Evolutionary conservation across 2,329 filamentous ascomycete genomes (phyloP).

Genomic region (Claviceps sp.): DNA sequence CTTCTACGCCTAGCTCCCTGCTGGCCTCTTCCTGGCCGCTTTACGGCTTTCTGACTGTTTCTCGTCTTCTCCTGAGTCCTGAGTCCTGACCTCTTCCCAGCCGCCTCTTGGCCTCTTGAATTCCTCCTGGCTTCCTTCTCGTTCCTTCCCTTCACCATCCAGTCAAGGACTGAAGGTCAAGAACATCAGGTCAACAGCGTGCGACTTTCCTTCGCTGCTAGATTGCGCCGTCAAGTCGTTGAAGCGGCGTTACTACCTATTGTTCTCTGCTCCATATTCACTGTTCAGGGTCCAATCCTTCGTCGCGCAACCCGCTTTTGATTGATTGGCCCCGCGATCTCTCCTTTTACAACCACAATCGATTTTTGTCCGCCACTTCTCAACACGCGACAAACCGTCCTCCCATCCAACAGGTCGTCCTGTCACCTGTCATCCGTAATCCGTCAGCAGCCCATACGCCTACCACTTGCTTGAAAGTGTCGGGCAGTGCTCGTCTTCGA

Average conservation of each 20-base stretch:
- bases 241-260: neutral
- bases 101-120: neutral
- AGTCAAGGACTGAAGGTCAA: neutral
- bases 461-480: neutral
- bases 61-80: too few species aligned
- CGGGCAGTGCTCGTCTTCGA: neutral
- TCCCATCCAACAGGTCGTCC: too few species aligned
- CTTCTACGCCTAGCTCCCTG: too few species aligned
- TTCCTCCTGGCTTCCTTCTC: neutral
- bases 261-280: constrained; percentile 1
- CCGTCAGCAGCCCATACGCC: neutral
- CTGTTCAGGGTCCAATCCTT: constrained; percentile 1
- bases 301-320: neutral
- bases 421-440: neutral
- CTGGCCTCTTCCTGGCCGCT: too few species aligned
- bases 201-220: neutral
- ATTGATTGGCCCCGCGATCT: constrained; percentile 5
- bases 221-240: neutral
- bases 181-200: neutral
- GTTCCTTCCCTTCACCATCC: neutral
- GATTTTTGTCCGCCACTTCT: constrained; percentile 4
- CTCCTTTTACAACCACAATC: constrained; percentile 5
- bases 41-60: too few species aligned
- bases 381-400: neutral
- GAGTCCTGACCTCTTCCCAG: neutral